Evolutionary conservation across 805 yeast species (phyloP).

Genomic region (Ogataea corticis): DNA sequence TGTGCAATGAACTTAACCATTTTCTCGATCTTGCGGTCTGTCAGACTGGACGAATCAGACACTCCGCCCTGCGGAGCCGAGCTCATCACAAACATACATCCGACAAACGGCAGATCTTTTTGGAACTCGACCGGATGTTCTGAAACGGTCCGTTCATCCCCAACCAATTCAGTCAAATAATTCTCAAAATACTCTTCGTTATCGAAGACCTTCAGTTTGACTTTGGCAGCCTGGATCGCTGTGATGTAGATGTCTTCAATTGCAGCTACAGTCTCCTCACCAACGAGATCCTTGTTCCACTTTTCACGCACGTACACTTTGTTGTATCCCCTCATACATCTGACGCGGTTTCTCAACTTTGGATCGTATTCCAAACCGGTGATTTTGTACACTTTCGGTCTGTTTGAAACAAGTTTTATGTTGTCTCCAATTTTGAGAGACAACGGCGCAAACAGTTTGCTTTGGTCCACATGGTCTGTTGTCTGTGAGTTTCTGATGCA

Average conservation of each 20-base stretch:
- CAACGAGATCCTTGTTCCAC: constrained; percentile 18
- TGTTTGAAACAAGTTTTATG: constrained; percentile 37
- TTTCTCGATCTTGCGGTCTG: constrained; percentile 28
- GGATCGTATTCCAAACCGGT: constrained; percentile 43
- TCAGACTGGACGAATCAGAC: constrained; percentile 18
- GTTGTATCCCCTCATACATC: constrained; percentile 65
- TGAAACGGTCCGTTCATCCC: constrained; percentile 3
- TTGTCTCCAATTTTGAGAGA: constrained; percentile 60
- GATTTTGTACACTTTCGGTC: constrained; percentile 39
- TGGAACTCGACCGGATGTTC: neutral
- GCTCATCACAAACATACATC: constrained; percentile 42
- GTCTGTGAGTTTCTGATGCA: constrained; percentile 10
- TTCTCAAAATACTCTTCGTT: constrained; percentile 13
- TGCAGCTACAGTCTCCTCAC: constrained; percentile 24
- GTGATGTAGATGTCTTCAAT: constrained; percentile 35
- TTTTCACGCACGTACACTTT: constrained; percentile 40
- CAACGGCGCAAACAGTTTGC: constrained; percentile 40
- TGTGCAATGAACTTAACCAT: constrained; percentile 37
- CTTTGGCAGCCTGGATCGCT: constrained; percentile 36
- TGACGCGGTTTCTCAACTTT: constrained; percentile 30
- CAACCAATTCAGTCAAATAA: constrained; percentile 11
- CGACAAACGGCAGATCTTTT: constrained; percentile 24
- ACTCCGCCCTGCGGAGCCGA: constrained; percentile 10
- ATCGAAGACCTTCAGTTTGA: constrained; percentile 15
- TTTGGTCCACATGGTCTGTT: constrained; percentile 34